Evolutionary conservation across 257 asterid genomes (phyloP).

Genomic region (Ballota nigra): DNA sequence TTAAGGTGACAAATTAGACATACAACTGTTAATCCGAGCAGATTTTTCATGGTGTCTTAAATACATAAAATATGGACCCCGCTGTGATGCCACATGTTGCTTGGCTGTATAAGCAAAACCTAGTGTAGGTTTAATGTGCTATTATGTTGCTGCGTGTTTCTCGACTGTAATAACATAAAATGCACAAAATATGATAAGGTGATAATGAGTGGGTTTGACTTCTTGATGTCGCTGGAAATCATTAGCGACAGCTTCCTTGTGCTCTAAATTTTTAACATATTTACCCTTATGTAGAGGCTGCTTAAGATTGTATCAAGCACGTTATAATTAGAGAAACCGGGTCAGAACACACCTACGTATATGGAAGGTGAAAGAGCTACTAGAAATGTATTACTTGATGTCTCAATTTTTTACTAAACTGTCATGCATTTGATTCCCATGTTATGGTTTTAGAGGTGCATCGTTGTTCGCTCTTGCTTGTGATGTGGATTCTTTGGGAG

Average conservation of each 20-base stretch:
- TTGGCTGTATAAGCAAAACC: background rate
- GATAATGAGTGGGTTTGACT: background rate
- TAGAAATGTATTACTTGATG: background rate
- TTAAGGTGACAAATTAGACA: constrained; percentile 5
- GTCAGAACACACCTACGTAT: background rate
- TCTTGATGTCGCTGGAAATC: constrained; percentile 10
- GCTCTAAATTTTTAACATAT: background rate
- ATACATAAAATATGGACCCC: background rate
- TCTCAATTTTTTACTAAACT: background rate
- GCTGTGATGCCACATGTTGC: background rate
- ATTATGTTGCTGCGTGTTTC: background rate
- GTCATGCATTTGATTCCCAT: background rate
- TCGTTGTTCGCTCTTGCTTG: background rate
- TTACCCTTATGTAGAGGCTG: background rate
- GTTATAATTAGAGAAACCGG: background rate
- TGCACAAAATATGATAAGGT: background rate
- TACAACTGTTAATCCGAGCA: background rate
- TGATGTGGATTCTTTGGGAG: background rate
- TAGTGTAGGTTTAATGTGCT: background rate
- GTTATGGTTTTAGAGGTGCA: background rate
- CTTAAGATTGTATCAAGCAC: constrained; percentile 5
- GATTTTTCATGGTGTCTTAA: background rate
- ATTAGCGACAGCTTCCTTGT: background rate
- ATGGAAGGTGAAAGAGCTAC: background rate
- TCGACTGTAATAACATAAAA: background rate